phyloP scores from a whole-genome alignment of 148 eudicot genomes.

The Rhododendron ferrugineum region DNA sequence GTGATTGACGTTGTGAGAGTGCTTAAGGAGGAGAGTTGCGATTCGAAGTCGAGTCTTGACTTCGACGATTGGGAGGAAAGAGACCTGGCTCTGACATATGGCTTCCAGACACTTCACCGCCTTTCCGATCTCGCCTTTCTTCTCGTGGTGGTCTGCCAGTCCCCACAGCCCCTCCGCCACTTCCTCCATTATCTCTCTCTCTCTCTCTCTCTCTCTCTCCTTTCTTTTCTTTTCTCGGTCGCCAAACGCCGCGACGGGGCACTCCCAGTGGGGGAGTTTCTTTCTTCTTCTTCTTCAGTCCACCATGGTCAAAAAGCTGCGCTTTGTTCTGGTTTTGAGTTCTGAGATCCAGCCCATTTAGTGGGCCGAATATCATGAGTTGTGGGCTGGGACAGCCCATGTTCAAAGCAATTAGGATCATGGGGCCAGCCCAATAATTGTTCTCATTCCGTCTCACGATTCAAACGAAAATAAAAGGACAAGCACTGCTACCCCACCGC shows the following conservation, averaged over 20 bases:
- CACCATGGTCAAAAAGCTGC: background rate
- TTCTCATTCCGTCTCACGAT: background rate
- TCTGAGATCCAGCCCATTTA: background rate
- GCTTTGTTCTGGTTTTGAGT: background rate
- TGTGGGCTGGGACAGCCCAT: background rate
- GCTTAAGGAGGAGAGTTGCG: constrained; percentile 62
- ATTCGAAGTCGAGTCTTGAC: constrained; percentile 88
- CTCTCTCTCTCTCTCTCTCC: background rate
- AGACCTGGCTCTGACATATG: constrained; percentile 73
- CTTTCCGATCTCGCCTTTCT: constrained; percentile 53
- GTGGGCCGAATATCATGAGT: background rate
- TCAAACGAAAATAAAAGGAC: too few species aligned
- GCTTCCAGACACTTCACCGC: constrained; percentile 85
- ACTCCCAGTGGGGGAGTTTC: background rate
- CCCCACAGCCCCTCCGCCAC: constrained; percentile 92
- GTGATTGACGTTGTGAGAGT: constrained; percentile 73
- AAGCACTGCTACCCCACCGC: too few species aligned
- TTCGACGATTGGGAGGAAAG: constrained; percentile 78
- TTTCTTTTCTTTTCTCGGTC: background rate
- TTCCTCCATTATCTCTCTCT: constrained; percentile 48
- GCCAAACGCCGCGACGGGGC: background rate
- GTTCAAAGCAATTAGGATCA: background rate
- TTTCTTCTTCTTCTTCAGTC: background rate
- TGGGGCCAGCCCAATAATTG: background rate
- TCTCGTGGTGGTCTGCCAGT: constrained; percentile 72